Conservation (phyloP, 202 grass and related monocot genomes). For the Panicum virgatum region DNA sequence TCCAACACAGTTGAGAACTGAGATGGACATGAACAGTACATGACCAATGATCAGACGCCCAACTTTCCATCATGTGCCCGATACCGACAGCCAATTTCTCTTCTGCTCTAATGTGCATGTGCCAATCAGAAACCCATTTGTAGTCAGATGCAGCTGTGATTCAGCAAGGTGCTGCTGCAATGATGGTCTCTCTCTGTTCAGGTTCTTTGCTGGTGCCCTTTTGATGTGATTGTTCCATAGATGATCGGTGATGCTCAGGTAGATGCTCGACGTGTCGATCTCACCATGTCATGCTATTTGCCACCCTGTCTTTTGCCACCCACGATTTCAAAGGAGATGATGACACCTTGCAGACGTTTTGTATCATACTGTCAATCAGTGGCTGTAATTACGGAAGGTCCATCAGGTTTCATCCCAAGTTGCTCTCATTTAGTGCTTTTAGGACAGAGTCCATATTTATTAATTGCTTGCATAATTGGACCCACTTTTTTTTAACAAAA, state of each 20-base stretch:
- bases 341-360: neutral
- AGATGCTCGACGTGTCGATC: neutral
- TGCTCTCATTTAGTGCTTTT: neutral
- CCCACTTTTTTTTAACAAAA: neutral
- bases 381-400: neutral
- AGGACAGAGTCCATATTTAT: neutral
- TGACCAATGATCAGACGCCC: neutral
- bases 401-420: neutral
- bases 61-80: neutral
- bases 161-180: neutral
- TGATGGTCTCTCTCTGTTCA: neutral
- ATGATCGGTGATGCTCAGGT: neutral
- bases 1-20: neutral
- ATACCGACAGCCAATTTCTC: neutral
- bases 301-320: neutral
- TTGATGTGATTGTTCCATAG: constrained; percentile 6
- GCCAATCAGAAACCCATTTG: neutral
- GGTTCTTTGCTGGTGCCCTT: neutral
- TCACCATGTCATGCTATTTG: neutral
- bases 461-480: neutral
- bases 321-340: neutral
- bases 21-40: neutral
- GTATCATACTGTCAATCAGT: neutral
- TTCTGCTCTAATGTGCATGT: neutral
- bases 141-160: neutral